Evolutionary conservation across 768 basidiomycete genomes (phyloP).

Genomic region (Pleurotus citrinopileatus): DNA sequence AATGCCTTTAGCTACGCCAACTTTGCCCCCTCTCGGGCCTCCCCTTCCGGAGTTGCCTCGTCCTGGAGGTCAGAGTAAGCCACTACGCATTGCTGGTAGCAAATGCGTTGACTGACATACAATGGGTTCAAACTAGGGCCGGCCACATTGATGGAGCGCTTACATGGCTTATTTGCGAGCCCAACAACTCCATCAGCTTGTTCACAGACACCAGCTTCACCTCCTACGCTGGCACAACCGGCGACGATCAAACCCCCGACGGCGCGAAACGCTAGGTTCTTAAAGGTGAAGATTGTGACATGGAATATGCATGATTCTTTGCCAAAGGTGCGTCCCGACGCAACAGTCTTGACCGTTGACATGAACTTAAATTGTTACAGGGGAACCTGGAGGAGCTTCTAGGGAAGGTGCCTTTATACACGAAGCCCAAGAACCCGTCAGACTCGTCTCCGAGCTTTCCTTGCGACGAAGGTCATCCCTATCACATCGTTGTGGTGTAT

Average conservation of each 20-base stretch:
- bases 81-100: background rate
- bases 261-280: constrained; percentile 32
- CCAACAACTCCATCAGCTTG: constrained; percentile 22
- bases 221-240: constrained; percentile 21
- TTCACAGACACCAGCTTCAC: constrained; percentile 17
- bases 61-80: background rate
- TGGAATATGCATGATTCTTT: constrained; percentile 89
- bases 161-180: constrained; percentile 50
- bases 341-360: background rate
- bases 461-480: constrained; percentile 57
- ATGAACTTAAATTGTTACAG: constrained; percentile 30
- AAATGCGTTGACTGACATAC: background rate
- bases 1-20: background rate
- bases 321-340: constrained; percentile 57
- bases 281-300: constrained; percentile 69
- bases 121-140: constrained; percentile 20
- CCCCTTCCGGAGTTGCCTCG: no score
- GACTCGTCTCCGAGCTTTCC: constrained; percentile 45
- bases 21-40: background rate
- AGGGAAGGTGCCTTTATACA: constrained; percentile 53
- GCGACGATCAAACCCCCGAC: constrained; percentile 22
- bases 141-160: constrained; percentile 43
- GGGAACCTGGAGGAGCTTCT: constrained; percentile 73
- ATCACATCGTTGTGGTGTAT: constrained; percentile 78
- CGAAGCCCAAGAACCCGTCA: constrained; percentile 20